Percentiles rank a stretch among this genome's conserved stretches.
These are phyloP conservation scores for Tubosaeta brunneosetosa DNA, from an alignment of 768 basidiomycete genomes.

Conservation along the genomic window DNA sequence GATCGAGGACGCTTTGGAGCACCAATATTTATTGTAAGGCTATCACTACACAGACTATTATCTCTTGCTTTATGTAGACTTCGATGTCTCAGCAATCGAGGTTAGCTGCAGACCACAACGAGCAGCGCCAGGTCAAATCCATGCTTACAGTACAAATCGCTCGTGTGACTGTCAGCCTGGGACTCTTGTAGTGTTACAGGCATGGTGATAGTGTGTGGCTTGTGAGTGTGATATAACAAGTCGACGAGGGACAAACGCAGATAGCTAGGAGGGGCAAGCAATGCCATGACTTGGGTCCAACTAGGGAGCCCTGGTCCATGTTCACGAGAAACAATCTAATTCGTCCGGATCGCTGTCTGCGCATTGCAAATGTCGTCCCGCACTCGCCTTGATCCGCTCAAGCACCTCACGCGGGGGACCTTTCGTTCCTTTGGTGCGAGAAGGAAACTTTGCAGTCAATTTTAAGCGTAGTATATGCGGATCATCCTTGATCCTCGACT, in stretches of 20 bases:
- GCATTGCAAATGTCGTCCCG: conserved; percentile 12
- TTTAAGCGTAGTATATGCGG: not conserved
- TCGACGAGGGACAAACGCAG: too few relatives aligned
- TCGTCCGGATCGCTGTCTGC: conserved; percentile 40
- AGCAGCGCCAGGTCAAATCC: too few relatives aligned
- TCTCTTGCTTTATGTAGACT: not conserved
- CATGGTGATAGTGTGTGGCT: too few relatives aligned
- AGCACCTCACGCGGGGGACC: conserved; percentile 40
- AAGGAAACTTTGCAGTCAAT: not conserved
- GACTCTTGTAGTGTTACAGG: too few relatives aligned
- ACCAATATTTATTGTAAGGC: conserved; percentile 18
- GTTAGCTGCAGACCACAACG: not conserved
- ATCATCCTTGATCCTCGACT: not conserved
- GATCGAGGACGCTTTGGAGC: not conserved
- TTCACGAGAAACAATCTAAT: conserved; percentile 43
- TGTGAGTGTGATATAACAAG: too few relatives aligned
- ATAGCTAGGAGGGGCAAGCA: too few relatives aligned
- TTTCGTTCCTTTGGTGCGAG: conserved; percentile 17
- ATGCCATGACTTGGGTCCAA: not conserved
- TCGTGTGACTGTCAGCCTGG: too few relatives aligned
- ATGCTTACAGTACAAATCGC: too few relatives aligned
- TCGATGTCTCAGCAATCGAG: not conserved
- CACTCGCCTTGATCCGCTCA: conserved; percentile 34
- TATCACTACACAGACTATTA: conserved; percentile 7
- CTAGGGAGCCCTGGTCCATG: not conserved